Percentiles rank a stretch among this genome's conserved stretches.
Evolutionary conservation across 495 filamentous ascomycete species (phyloP).

Genomic region (Arthonia radiata): DNA sequence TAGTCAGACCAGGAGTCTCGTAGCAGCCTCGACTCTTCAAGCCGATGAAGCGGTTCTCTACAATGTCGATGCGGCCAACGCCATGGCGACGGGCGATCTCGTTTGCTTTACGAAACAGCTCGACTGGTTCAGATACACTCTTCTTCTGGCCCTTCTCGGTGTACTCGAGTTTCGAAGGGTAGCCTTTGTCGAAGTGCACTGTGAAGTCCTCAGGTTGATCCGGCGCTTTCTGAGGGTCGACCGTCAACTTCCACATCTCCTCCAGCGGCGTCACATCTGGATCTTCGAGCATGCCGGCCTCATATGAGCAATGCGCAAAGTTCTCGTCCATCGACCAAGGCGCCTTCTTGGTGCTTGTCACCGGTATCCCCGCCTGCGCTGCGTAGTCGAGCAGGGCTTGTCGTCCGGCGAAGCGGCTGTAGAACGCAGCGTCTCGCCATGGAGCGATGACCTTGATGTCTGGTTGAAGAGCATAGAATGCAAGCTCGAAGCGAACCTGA

Average conservation of each 20-base stretch:
- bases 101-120: conserved; percentile 61
- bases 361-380: conserved; percentile 49
- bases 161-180: conserved; percentile 45
- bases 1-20: conserved; percentile 52
- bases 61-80: conserved; percentile 77
- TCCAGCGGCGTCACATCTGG: conserved; percentile 38
- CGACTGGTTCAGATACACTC: conserved; percentile 46
- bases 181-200: conserved; percentile 61
- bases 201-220: conserved; percentile 54
- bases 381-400: conserved; percentile 81
- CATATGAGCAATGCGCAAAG: conserved; percentile 75
- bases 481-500: conserved; percentile 67
- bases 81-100: conserved; percentile 51
- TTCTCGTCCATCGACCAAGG: conserved; percentile 48
- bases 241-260: conserved; percentile 70
- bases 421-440: conserved; percentile 70
- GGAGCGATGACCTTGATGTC: conserved; percentile 58
- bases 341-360: conserved; percentile 15
- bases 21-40: conserved; percentile 54
- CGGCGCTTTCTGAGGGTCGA: conserved; percentile 52
- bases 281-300: conserved; percentile 60
- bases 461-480: conserved; percentile 39
- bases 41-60: conserved; percentile 72
- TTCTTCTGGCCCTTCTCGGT: conserved; percentile 25
- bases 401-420: conserved; percentile 55